Conservation (phyloP, 257 asterid genomes). For the Nicotiana sylvestris region DNA sequence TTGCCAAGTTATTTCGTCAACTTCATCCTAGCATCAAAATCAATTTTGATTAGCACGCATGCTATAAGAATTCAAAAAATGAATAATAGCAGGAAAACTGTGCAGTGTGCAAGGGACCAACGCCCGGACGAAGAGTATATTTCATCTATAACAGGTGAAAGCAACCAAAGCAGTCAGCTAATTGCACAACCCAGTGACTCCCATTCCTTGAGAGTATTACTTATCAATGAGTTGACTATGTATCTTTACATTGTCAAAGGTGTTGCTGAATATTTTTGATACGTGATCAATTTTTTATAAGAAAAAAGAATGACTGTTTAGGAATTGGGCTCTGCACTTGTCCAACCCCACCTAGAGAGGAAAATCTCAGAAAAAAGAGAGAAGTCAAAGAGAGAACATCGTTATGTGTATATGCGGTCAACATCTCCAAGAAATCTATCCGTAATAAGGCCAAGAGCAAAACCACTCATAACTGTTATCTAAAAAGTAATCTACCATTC, state of each 20-base stretch:
- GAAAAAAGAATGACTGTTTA: background rate
- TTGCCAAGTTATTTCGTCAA: slow-evolving; percentile 97
- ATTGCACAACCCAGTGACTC: background rate
- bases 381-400: background rate
- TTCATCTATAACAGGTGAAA: background rate
- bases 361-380: background rate
- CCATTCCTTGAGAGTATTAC: background rate
- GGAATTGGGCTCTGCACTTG: background rate
- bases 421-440: background rate
- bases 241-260: background rate
- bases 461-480: background rate
- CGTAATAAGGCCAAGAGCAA: background rate
- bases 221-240: background rate
- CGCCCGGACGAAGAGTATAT: background rate
- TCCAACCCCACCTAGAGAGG: background rate
- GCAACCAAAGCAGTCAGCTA: background rate
- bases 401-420: background rate
- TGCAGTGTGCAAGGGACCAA: background rate
- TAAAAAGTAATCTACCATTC: background rate
- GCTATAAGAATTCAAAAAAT: background rate
- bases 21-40: slow-evolving; percentile 53
- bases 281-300: background rate
- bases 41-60: background rate
- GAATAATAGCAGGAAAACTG: background rate
- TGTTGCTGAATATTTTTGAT: background rate